phyloP scores from a whole-genome alignment of 495 filamentous ascomycete genomes.

The Aspergillus nidulans region DNA sequence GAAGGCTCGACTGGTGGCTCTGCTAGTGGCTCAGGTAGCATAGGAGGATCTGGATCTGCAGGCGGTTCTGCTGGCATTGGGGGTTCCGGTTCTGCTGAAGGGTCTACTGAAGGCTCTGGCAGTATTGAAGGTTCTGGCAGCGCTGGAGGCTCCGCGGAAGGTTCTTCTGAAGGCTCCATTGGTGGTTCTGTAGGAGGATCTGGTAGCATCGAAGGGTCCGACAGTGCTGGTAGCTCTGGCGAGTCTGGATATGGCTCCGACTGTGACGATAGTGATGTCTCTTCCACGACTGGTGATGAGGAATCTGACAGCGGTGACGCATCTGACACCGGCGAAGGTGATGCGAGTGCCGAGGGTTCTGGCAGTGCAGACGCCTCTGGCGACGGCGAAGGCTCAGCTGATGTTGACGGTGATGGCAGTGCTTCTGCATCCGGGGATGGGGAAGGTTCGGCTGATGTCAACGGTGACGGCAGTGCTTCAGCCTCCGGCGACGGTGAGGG shows the following conservation, averaged over 20 bases:
- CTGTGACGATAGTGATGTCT: neutral
- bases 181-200: neutral
- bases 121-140: too few species aligned
- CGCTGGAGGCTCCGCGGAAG: too few species aligned
- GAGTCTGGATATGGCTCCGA: neutral
- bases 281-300: neutral
- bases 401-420: neutral
- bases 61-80: neutral
- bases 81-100: neutral
- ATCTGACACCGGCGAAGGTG: neutral
- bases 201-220: neutral
- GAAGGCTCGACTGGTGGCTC: neutral
- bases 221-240: neutral
- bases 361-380: neutral
- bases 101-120: neutral
- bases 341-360: too few species aligned
- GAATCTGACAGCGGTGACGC: neutral
- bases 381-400: neutral
- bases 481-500: neutral
- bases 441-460: neutral
- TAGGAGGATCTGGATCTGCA: neutral
- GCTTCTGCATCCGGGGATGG: neutral
- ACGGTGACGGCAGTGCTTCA: neutral
- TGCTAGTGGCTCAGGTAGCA: neutral
- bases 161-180: neutral